A percentile compares a stretch with the other conserved stretches of the same genome.
phyloP scores from a whole-genome alignment of 345 rosid genomes.

The Aquilaria yunnanensis region DNA sequence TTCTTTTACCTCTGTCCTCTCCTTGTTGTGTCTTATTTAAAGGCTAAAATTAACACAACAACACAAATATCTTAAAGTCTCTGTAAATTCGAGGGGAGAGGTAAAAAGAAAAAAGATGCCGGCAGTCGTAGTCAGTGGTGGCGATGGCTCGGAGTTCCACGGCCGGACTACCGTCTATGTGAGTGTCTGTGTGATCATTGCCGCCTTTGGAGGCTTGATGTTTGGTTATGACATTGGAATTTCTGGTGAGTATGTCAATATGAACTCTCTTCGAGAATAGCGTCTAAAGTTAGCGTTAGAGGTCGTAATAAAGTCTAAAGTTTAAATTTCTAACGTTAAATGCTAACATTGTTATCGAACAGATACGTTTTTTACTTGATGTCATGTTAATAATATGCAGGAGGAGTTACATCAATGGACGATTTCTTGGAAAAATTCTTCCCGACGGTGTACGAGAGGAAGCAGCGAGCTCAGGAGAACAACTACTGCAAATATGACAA shows the following conservation, averaged over 20 bases:
- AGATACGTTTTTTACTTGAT: too few relatives aligned
- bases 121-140: constrained; percentile 15
- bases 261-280: too few relatives aligned
- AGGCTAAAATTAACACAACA: too few relatives aligned
- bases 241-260: constrained; percentile 27
- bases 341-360: constrained; percentile 43
- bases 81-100: too few relatives aligned
- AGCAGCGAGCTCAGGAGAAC: constrained; percentile 44
- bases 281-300: too few relatives aligned
- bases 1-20: too few relatives aligned
- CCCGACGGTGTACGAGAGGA: constrained; percentile 47
- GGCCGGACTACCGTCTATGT: constrained; percentile 36
- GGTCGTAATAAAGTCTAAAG: too few relatives aligned
- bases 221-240: constrained; percentile 67
- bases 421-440: constrained; percentile 64
- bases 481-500: constrained; percentile 76
- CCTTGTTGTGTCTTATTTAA: too few relatives aligned
- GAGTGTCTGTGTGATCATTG: constrained; percentile 33
- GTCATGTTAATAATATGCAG: constrained; percentile 16
- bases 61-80: too few relatives aligned
- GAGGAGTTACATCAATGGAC: constrained; percentile 86
- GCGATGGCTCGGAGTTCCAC: constrained; percentile 30
- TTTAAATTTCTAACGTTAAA: too few relatives aligned
- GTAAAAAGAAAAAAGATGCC: constrained; percentile 20
- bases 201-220: constrained; percentile 69